Base-by-base conservation (phyloP, 306 rosid species). In the Senna siamea region DNA sequence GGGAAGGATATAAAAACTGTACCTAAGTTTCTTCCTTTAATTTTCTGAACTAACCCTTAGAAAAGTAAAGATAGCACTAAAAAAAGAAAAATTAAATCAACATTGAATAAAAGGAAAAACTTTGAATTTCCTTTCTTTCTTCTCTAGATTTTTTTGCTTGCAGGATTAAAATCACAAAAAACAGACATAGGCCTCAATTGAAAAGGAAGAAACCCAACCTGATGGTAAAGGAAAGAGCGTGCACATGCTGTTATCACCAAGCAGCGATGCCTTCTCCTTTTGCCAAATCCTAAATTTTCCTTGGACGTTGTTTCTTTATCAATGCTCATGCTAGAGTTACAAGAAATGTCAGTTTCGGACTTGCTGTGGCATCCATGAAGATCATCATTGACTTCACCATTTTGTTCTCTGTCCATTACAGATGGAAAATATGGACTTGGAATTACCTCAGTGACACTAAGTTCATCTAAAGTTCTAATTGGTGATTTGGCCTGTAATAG, bases 151-250 rank as follows among this genome's bases (percentile, higher is more conserved):
- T 43, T 12, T 69, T 14, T 17, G 28, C 40, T 11, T 30, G 12
- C 51, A 64, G 57, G 68, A 28, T 15, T 67, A 68, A 59, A 9
- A 56, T 65, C 54, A 38, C 44, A 66, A 48, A 61, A 57, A 19
- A 19, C 56, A 70, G 46, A 38, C 44, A 73, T 18, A 56, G 23
- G 22, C 34, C 47, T 66, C 23, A 40, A 59, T 30, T 35, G n/a
- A 44, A 59, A 58, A 58, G 79, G 59, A n/a, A 44, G 74, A 72
- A 57, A 18, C 64, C 57, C 22, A 76, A 93, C 99, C 95, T 94
- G 99, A 79, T 94, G 99, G 71, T 94, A 94, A 44, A 94, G 97
- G 83, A 94, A 94, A 41, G 97, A 57, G 12, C 89, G 89, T 17
- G 97, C 89, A 1, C 97, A 87, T n/a, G 96, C 85, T 9, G 96